These are phyloP conservation scores for Vanilla planifolia DNA, from an alignment of 106 monocot species.

Conservation along the genomic window DNA sequence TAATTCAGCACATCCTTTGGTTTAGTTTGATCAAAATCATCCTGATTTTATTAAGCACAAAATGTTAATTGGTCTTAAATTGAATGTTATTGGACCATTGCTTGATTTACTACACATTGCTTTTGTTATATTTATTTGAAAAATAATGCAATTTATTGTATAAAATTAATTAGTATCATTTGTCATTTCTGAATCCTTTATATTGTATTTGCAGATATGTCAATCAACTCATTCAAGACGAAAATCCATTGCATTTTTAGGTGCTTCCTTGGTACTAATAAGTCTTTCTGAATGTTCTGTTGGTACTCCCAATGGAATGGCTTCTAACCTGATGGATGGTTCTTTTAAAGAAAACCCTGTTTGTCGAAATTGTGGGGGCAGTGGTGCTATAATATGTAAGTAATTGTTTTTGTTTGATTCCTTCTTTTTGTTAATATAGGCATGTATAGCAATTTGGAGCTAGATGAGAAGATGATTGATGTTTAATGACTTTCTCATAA, in stretches of 20 bases:
- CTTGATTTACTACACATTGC: too few relatives aligned
- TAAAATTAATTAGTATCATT: too few relatives aligned
- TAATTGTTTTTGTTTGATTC: background rate
- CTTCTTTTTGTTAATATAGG: background rate
- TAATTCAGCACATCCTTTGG: too few relatives aligned
- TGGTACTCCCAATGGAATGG: slow-evolving; percentile 17
- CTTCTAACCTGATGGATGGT: slow-evolving; percentile 26
- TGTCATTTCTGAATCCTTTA: background rate
- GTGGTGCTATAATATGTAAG: slow-evolving; percentile 93
- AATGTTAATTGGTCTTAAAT: too few relatives aligned
- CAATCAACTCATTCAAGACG: slow-evolving; percentile 45
- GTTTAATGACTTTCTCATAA: too few relatives aligned
- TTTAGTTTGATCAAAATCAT: too few relatives aligned
- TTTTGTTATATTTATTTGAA: too few relatives aligned
- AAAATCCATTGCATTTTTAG: slow-evolving; percentile 64
- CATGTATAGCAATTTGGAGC: background rate
- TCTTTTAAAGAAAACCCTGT: slow-evolving; percentile 44
- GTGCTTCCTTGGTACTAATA: slow-evolving; percentile 52
- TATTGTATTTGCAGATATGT: slow-evolving; percentile 14
- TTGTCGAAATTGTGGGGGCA: slow-evolving; percentile 79
- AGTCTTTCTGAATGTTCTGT: slow-evolving; percentile 33
- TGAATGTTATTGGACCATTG: too few relatives aligned
- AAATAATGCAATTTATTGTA: too few relatives aligned
- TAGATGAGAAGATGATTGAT: background rate
- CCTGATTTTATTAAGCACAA: too few relatives aligned